A percentile compares a stretch with the other conserved stretches of the same genome.
Evolutionary conservation across 1,284 basidiomycete genomes (phyloP).

Genomic region (Caloboletus firmus): DNA sequence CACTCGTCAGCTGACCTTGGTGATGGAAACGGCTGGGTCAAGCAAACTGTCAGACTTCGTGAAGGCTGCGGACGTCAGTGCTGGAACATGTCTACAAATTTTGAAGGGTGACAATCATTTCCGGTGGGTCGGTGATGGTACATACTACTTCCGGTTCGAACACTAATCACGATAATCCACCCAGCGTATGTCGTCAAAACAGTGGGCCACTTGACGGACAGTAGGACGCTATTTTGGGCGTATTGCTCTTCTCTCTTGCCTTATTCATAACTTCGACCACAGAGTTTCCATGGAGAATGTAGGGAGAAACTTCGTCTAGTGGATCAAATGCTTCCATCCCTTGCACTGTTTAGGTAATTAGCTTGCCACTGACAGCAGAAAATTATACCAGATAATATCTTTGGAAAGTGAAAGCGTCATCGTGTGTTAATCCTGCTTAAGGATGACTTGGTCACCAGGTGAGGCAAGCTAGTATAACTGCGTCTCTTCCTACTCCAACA

Average conservation of each 20-base stretch:
- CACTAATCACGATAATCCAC: no score
- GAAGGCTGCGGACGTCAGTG: no score
- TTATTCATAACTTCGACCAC: neutral
- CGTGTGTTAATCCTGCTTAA: neutral
- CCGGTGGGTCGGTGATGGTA: no score
- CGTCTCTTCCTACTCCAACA: no score
- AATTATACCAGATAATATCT: neutral
- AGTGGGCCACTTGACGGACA: neutral
- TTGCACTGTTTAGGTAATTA: neutral
- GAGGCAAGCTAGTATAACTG: no score
- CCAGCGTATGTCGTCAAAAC: neutral
- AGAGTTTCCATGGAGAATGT: neutral
- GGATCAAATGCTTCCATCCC: neutral
- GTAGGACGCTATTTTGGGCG: neutral
- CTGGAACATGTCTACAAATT: no score
- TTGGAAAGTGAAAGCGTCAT: neutral
- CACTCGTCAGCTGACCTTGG: no score
- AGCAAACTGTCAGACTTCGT: no score
- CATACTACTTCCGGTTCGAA: no score
- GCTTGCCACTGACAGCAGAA: neutral
- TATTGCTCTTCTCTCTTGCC: neutral
- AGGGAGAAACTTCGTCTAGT: neutral
- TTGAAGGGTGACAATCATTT: no score
- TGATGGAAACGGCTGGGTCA: no score
- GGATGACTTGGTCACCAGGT: neutral